Conservation (phyloP, 2,329 filamentous ascomycete species). For the Curvularia lunata region DNA sequence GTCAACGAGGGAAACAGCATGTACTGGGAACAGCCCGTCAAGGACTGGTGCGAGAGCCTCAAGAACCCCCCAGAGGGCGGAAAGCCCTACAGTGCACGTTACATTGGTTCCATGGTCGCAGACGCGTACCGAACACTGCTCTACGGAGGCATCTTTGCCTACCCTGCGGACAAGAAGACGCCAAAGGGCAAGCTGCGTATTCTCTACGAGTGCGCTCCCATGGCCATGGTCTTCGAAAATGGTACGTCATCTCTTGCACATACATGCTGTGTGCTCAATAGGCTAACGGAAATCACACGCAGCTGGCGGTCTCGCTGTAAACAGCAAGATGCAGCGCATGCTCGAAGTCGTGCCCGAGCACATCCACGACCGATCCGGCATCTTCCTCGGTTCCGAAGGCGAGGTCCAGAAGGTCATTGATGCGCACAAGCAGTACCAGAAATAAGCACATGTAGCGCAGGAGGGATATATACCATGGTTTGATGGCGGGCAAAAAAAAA, state of each 20-base stretch:
- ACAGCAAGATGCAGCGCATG: conserved; percentile 91
- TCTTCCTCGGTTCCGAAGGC: conserved; percentile 93
- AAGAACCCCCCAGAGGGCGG: conserved; percentile 76
- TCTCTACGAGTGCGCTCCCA: conserved; percentile 96
- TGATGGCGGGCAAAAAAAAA: neutral
- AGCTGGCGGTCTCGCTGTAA: conserved; percentile 91
- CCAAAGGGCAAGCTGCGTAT: conserved; percentile 98
- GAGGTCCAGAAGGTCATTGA: conserved; percentile 96
- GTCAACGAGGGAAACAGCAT: conserved; percentile 98
- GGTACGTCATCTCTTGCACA: conserved; percentile 63
- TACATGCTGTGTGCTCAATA: neutral
- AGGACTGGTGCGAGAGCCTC: conserved; percentile 85
- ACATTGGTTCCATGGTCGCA: conserved; percentile 98
- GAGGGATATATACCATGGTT: neutral
- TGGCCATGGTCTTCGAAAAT: conserved; percentile 99
- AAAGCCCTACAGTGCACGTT: conserved; percentile 93
- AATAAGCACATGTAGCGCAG: conserved; percentile 22
- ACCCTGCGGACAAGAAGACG: conserved; percentile 97
- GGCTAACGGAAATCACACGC: conserved; percentile 23
- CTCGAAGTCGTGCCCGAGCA: conserved; percentile 85
- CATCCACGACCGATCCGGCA: conserved; percentile 94
- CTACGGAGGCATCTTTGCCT: conserved; percentile 97
- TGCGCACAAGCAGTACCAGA: conserved; percentile 68
- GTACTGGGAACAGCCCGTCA: conserved; percentile 91
- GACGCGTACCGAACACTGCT: conserved; percentile 95